Evolutionary conservation across 1,284 basidiomycete species (phyloP).

Genomic region (Boletus smithii): DNA sequence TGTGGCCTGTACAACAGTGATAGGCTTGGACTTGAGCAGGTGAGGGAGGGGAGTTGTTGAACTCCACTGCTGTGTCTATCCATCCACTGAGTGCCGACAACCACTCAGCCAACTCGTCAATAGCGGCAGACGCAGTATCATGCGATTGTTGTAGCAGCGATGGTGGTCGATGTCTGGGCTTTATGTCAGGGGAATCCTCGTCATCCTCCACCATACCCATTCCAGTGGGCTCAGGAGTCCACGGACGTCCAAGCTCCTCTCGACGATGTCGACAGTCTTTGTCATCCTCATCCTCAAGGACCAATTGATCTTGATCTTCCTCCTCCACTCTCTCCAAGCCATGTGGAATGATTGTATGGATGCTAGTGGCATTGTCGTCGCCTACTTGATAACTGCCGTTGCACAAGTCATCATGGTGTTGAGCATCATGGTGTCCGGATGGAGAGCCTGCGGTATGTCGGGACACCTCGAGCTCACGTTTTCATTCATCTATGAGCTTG

Average conservation of each 20-base stretch:
- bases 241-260: conserved; percentile 62
- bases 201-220: conserved; percentile 59
- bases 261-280: conserved; percentile 46
- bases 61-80: conserved; percentile 73
- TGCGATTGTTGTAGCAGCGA: conserved; percentile 19
- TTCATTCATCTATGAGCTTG: conserved; percentile 65
- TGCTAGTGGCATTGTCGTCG: conserved; percentile 55
- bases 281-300: conserved; percentile 42
- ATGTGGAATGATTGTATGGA: conserved; percentile 61
- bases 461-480: conserved; percentile 31
- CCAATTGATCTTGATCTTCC: conserved; percentile 64
- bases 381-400: conserved; percentile 45
- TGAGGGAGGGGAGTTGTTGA: conserved; percentile 67
- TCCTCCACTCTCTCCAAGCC: conserved; percentile 73
- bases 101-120: conserved; percentile 68
- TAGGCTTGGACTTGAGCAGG: too few relatives aligned
- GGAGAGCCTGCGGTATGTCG: conserved; percentile 23
- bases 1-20: too few relatives aligned
- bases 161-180: conserved; percentile 16
- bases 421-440: conserved; percentile 24
- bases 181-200: conserved; percentile 27
- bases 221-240: conserved; percentile 71
- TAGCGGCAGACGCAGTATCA: conserved; percentile 26
- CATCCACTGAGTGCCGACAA: conserved; percentile 70
- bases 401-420: conserved; percentile 30